These are phyloP conservation scores for Fusarium compactum DNA, from an alignment of 2,329 filamentous ascomycete genomes.

Conservation along the genomic window DNA sequence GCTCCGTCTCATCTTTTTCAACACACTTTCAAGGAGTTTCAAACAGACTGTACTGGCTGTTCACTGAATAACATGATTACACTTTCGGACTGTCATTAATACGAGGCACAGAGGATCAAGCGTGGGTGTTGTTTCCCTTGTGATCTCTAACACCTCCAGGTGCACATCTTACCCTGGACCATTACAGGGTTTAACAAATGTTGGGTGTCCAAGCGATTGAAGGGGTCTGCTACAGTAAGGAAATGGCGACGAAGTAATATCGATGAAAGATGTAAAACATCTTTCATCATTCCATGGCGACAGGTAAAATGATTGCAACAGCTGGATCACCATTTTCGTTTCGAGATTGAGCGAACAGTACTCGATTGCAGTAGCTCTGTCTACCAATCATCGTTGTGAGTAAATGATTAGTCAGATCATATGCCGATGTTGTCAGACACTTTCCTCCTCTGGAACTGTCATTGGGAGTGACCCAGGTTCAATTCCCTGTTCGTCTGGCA, in stretches of 20 bases:
- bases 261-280: background rate
- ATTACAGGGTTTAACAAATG: no score
- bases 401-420: constrained; percentile 30
- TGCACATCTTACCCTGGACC: no score
- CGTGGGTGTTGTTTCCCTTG: no score
- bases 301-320: background rate
- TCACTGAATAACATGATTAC: no score
- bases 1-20: no score
- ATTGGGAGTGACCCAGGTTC: constrained; percentile 36
- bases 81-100: no score
- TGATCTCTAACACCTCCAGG: no score
- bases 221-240: background rate
- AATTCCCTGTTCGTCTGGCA: constrained; percentile 37
- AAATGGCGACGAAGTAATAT: background rate
- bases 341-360: background rate
- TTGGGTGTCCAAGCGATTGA: background rate
- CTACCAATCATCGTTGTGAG: constrained; percentile 18
- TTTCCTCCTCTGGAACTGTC: background rate
- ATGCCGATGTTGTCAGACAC: constrained; percentile 26
- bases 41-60: no score
- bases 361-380: accelerated
- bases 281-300: no score
- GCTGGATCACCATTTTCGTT: background rate
- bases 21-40: no score
- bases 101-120: no score